Percentiles rank a stretch among this genome's conserved stretches.
Conservation (phyloP, 305 asterid genomes). For the Solanum hybrid region DNA sequence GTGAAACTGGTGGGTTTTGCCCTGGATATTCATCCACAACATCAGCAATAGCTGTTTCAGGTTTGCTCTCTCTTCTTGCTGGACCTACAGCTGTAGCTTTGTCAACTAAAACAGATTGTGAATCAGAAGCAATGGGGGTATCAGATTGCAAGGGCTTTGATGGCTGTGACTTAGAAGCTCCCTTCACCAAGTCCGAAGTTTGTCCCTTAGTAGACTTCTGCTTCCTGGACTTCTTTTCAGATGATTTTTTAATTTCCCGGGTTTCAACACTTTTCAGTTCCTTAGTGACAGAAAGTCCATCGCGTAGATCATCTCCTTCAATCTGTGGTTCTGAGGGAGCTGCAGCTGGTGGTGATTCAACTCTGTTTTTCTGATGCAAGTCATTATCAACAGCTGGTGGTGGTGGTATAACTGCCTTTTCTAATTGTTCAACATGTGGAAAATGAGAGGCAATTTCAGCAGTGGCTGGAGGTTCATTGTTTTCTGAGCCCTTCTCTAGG, state of each 20-base stretch:
- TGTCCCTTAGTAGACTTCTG: constrained; percentile 53
- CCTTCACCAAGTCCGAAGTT: constrained; percentile 27
- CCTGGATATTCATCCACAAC: constrained; percentile 12
- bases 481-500: constrained; percentile 17
- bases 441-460: constrained; percentile 11
- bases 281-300: constrained; percentile 24
- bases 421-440: constrained; percentile 18
- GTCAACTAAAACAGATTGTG: constrained; percentile 19
- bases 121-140: constrained; percentile 15
- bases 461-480: background rate
- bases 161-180: constrained; percentile 29
- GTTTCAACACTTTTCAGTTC: constrained; percentile 39
- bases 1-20: constrained; percentile 21
- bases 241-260: constrained; percentile 37
- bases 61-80: constrained; percentile 21
- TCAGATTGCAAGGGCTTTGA: constrained; percentile 31
- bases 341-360: constrained; percentile 15
- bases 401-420: constrained; percentile 17
- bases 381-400: constrained; percentile 13
- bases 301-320: constrained; percentile 23
- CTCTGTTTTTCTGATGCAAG: constrained; percentile 14
- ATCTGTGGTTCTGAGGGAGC: constrained; percentile 17
- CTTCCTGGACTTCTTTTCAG: constrained; percentile 74
- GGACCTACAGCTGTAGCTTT: constrained; percentile 19
- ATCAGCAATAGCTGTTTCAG: constrained; percentile 15